These are phyloP conservation scores for Zanthoxylum bungeanum DNA, from an alignment of 345 rosid genomes.

Conservation along the genomic window DNA sequence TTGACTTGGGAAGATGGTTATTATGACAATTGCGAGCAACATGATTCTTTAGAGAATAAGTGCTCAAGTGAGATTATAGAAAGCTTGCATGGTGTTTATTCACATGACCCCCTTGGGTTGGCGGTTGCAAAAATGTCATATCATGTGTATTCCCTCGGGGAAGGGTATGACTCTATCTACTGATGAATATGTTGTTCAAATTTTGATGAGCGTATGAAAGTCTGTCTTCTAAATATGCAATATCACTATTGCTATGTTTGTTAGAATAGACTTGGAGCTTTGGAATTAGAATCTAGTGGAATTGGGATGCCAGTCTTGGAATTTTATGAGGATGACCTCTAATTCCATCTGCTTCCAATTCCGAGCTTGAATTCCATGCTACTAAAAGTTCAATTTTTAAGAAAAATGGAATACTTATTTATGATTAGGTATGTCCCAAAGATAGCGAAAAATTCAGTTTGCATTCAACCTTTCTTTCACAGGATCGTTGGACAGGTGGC, in stretches of 20 bases:
- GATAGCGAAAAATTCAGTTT: background rate
- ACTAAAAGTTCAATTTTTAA: background rate
- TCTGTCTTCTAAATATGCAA: slow-evolving; percentile 5
- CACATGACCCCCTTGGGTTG: slow-evolving; percentile 59
- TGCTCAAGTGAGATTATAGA: slow-evolving; percentile 36
- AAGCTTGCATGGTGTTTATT: slow-evolving; percentile 35
- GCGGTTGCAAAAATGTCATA: slow-evolving; percentile 90
- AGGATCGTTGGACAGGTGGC: slow-evolving; percentile 93
- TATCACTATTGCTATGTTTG: background rate
- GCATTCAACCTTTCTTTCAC: slow-evolving; percentile 24
- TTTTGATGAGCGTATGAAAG: background rate
- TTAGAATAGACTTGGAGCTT: background rate
- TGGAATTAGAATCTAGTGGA: background rate
- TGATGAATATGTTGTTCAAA: slow-evolving; percentile 4
- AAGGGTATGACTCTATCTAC: slow-evolving; percentile 58
- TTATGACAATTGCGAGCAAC: slow-evolving; percentile 46
- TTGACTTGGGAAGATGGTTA: slow-evolving; percentile 89
- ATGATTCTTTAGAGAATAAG: slow-evolving; percentile 38
- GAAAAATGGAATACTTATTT: background rate
- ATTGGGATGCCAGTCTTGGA: background rate
- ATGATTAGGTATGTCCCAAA: background rate
- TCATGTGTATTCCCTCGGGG: slow-evolving; percentile 81
- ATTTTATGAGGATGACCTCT: background rate
- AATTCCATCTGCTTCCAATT: background rate
- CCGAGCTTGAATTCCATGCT: background rate